Percentiles rank a stretch among this genome's conserved stretches.
phyloP scores from a whole-genome alignment of 2,329 filamentous ascomycete species.

The Paracorniculantispora psalliotae region DNA sequence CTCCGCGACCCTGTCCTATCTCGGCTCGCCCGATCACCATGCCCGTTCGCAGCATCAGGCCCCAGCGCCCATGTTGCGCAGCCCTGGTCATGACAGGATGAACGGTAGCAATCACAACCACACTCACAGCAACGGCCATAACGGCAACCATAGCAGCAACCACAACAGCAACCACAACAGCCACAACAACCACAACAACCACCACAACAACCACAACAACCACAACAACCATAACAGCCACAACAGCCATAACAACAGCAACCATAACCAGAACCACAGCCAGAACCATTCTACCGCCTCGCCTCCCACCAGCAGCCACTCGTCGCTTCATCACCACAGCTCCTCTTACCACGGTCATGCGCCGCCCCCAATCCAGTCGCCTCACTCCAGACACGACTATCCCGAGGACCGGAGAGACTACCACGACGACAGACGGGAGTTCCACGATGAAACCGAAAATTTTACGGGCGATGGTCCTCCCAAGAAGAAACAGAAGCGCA shows the following conservation, averaged over 20 bases:
- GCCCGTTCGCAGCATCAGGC: constrained; percentile 1
- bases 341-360: constrained; percentile 7
- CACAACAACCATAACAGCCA: too few relatives aligned
- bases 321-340: constrained; percentile 5
- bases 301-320: neutral
- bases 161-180: neutral
- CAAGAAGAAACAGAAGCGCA: constrained; percentile 74
- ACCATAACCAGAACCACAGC: too few relatives aligned
- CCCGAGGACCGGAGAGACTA: constrained; percentile 5
- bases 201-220: too few relatives aligned
- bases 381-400: constrained; percentile 6
- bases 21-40: constrained; percentile 8
- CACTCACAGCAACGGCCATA: neutral
- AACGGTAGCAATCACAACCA: neutral
- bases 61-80: constrained; percentile 3
- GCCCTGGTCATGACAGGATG: constrained; percentile 9
- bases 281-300: constrained; percentile 4
- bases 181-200: neutral
- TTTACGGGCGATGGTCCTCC: constrained; percentile 33
- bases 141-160: neutral
- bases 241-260: too few relatives aligned
- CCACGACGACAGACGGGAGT: constrained; percentile 9
- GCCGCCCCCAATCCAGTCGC: constrained; percentile 1
- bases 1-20: constrained; percentile 10
- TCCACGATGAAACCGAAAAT: constrained; percentile 9